These are phyloP conservation scores for Kwoniella botswanensis DNA, from an alignment of 768 basidiomycete species.

Conservation along the genomic window DNA sequence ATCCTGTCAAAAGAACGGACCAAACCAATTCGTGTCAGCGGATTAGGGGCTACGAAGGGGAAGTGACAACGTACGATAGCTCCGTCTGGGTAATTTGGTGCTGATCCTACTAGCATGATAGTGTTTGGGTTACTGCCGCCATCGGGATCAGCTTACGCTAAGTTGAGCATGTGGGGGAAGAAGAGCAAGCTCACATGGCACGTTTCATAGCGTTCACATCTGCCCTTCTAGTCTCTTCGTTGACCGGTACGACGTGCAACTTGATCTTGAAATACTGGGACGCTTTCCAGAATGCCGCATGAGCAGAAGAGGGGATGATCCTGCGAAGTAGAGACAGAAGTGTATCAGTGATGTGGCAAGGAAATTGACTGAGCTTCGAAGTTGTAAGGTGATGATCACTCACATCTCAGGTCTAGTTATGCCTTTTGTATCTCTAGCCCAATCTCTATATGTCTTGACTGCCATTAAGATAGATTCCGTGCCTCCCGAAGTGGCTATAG, in stretches of 20 bases:
- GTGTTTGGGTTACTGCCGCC: constrained; percentile 78
- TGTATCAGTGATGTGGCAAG: too few relatives aligned
- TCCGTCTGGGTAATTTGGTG: constrained; percentile 63
- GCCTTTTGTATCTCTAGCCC: constrained; percentile 82
- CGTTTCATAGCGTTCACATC: constrained; percentile 76
- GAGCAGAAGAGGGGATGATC: constrained; percentile 80
- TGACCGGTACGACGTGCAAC: constrained; percentile 81
- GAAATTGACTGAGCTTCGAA: neutral
- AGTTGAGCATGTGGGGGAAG: neutral
- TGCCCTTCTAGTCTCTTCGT: constrained; percentile 75
- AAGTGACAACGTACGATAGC: constrained; percentile 56
- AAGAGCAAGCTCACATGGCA: constrained; percentile 72
- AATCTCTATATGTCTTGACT: constrained; percentile 90
- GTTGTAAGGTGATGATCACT: constrained; percentile 34
- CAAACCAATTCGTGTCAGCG: constrained; percentile 43
- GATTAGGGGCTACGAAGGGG: neutral
- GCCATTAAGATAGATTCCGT: constrained; percentile 97
- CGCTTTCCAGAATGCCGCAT: constrained; percentile 95
- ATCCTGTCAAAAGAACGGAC: constrained; percentile 63
- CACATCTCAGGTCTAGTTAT: constrained; percentile 93
- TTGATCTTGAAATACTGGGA: constrained; percentile 87
- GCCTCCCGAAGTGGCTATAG: constrained; percentile 79
- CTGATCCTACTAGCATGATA: constrained; percentile 86
- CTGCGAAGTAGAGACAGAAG: constrained; percentile 59
- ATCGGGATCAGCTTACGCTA: neutral